phyloP scores from a whole-genome alignment of 129 eudicot species.

The Flaveria ramosissima region DNA sequence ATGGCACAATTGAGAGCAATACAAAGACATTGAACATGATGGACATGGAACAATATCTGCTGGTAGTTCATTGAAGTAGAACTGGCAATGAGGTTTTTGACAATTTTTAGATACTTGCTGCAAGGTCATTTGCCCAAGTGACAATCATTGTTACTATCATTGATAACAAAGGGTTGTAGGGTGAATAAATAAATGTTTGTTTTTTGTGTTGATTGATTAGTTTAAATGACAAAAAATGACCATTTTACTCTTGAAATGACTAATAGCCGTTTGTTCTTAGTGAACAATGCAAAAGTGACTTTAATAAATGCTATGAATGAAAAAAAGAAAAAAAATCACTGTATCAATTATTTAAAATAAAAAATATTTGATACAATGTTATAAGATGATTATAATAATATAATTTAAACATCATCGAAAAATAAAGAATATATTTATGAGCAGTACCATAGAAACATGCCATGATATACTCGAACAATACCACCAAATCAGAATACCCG shows the following conservation, averaged over 20 bases:
- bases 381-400: too few species aligned
- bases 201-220: neutral
- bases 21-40: constrained; percentile 72
- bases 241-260: too few species aligned
- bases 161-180: too few species aligned
- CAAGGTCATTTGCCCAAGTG: constrained; percentile 26
- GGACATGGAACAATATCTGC: constrained; percentile 74
- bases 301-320: neutral
- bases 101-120: constrained; percentile 73
- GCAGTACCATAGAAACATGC: too few species aligned
- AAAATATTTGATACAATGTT: neutral
- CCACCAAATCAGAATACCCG: too few species aligned
- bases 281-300: neutral
- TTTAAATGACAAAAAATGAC: too few species aligned
- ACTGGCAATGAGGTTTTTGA: constrained; percentile 82
- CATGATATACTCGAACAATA: too few species aligned
- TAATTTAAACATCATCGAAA: too few species aligned
- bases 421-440: too few species aligned
- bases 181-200: too few species aligned
- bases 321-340: neutral
- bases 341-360: neutral
- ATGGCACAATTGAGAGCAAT: constrained; percentile 72
- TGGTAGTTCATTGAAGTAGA: constrained; percentile 78
- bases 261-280: too few species aligned
- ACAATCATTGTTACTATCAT: neutral